Conservation (phyloP, 2,329 filamentous ascomycete genomes). For the Ascochyta viciae-villosae region DNA sequence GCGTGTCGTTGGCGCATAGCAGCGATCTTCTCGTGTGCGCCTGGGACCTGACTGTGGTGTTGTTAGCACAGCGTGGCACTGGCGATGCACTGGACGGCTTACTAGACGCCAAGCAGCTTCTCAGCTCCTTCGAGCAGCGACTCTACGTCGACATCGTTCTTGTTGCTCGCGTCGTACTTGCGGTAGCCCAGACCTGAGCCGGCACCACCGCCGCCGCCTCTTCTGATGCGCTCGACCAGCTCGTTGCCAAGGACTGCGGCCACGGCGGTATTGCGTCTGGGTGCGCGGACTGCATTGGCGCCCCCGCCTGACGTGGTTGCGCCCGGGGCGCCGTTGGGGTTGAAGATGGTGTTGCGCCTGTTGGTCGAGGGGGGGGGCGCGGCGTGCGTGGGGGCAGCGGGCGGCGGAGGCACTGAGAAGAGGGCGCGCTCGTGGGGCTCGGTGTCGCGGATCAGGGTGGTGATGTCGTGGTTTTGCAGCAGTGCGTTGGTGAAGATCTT, state of each 20-base stretch:
- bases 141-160: slow-evolving; percentile 84
- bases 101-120: slow-evolving; percentile 88
- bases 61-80: slow-evolving; percentile 10
- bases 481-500: slow-evolving; percentile 96
- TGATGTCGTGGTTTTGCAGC: slow-evolving; percentile 88
- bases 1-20: slow-evolving; percentile 74
- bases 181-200: slow-evolving; percentile 56
- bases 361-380: slow-evolving; percentile 52
- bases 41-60: slow-evolving; percentile 69
- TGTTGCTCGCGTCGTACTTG: slow-evolving; percentile 54
- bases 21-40: slow-evolving; percentile 78
- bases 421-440: slow-evolving; percentile 93
- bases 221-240: slow-evolving; percentile 79
- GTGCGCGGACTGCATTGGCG: slow-evolving; percentile 58
- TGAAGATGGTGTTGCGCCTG: slow-evolving; percentile 59
- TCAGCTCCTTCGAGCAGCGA: slow-evolving; percentile 85
- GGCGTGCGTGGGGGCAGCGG: slow-evolving; percentile 55
- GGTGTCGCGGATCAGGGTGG: slow-evolving; percentile 90
- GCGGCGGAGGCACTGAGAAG: slow-evolving; percentile 84
- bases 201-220: slow-evolving; percentile 63
- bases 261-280: slow-evolving; percentile 80
- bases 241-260: slow-evolving; percentile 87
- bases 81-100: slow-evolving; percentile 35
- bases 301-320: slow-evolving; percentile 47
- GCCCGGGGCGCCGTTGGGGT: slow-evolving; percentile 38